phyloP scores from a whole-genome alignment of 768 basidiomycete species.

The Pulveroboletus frians region DNA sequence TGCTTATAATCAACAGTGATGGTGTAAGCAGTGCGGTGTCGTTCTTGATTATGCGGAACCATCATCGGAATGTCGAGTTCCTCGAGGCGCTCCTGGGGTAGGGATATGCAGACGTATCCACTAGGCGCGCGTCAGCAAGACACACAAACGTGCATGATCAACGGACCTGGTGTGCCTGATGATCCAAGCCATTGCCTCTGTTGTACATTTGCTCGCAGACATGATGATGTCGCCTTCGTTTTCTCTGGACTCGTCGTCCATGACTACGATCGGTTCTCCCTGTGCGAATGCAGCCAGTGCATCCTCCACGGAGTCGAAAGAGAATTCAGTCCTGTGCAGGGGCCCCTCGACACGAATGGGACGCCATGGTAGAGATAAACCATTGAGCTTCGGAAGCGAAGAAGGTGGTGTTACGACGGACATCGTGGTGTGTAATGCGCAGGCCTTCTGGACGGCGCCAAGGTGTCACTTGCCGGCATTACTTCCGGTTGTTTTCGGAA shows the following conservation, averaged over 20 bases:
- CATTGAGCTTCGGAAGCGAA: constrained; percentile 8
- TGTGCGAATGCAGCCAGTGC: constrained; percentile 69
- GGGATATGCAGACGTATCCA: constrained; percentile 88
- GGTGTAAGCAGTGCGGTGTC: constrained; percentile 91
- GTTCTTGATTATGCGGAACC: constrained; percentile 87
- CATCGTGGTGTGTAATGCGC: background rate
- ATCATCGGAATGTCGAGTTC: constrained; percentile 88
- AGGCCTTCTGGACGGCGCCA: background rate
- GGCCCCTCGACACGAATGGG: constrained; percentile 19
- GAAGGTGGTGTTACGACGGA: constrained; percentile 2
- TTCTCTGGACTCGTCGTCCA: constrained; percentile 94
- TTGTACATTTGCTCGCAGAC: constrained; percentile 76
- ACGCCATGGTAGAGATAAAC: constrained; percentile 14
- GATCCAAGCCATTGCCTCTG: constrained; percentile 99
- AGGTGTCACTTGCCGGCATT: background rate
- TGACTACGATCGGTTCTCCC: constrained; percentile 92
- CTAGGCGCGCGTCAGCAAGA: constrained; percentile 38
- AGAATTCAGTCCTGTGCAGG: constrained; percentile 36
- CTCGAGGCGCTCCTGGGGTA: constrained; percentile 70
- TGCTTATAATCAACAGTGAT: constrained; percentile 91
- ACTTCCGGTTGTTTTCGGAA: constrained; percentile 7
- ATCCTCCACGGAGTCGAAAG: constrained; percentile 77
- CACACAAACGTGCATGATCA: background rate
- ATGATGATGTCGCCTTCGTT: constrained; percentile 98
- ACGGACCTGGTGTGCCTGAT: constrained; percentile 90